Percentiles rank a stretch among this genome's conserved stretches.
phyloP scores from a whole-genome alignment of 2,329 filamentous ascomycete species.

The Diaporthe citriasiana region DNA sequence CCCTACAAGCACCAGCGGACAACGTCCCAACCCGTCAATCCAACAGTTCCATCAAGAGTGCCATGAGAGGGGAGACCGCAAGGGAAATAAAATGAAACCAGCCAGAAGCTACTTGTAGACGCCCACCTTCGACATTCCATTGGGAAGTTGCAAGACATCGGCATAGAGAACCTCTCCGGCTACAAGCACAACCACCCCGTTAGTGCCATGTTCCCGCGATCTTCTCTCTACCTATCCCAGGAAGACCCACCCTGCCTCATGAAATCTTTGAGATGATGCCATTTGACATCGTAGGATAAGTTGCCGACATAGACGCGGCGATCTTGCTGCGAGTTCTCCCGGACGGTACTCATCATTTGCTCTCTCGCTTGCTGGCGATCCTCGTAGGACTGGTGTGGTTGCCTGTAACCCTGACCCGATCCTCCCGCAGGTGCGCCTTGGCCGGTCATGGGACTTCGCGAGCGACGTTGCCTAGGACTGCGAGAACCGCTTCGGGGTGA shows the following conservation, averaged over 20 bases:
- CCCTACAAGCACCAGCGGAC: constrained; percentile 94
- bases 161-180: constrained; percentile 99
- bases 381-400: constrained; percentile 83
- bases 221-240: constrained; percentile 41
- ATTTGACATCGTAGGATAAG: constrained; percentile 99
- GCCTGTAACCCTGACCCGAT: constrained; percentile 75
- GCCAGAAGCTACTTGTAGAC: constrained; percentile 88
- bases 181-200: constrained; percentile 61
- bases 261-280: constrained; percentile 99
- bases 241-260: constrained; percentile 93
- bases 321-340: constrained; percentile 97
- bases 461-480: constrained; percentile 77
- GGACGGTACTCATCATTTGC: constrained; percentile 95
- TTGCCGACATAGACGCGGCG: constrained; percentile 99
- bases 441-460: constrained; percentile 89
- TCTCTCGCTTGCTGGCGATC: constrained; percentile 88
- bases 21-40: constrained; percentile 99
- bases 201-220: constrained; percentile 52
- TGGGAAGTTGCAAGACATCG: constrained; percentile 99
- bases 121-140: constrained; percentile 99
- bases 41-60: constrained; percentile 86
- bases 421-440: constrained; percentile 78
- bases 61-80: constrained; percentile 69
- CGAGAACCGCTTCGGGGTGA: constrained; percentile 43
- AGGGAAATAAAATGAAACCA: constrained; percentile 83